phyloP scores from a whole-genome alignment of 2,329 filamentous ascomycete genomes.

The Diplocarpon rosae region DNA sequence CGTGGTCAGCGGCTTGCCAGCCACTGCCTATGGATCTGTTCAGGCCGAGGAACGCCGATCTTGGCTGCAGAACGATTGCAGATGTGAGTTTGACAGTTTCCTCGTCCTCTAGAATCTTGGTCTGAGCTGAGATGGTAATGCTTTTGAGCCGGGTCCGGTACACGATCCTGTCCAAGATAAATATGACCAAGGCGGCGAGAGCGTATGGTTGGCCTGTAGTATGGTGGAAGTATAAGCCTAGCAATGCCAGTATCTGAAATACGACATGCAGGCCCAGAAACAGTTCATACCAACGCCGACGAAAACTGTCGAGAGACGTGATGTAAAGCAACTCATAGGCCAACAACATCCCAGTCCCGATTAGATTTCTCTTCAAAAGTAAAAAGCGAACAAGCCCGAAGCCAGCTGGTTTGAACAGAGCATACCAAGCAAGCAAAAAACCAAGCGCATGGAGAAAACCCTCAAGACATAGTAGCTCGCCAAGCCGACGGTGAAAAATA shows the following conservation, averaged over 20 bases:
- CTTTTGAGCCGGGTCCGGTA: slow-evolving; percentile 45
- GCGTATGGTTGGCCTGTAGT: slow-evolving; percentile 41
- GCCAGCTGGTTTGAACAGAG: slow-evolving; percentile 37
- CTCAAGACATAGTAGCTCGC: slow-evolving; percentile 49
- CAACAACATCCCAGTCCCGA: slow-evolving; percentile 43
- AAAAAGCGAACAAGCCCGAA: slow-evolving; percentile 40
- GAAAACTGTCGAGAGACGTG: slow-evolving; percentile 48
- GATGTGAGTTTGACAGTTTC: slow-evolving; percentile 39
- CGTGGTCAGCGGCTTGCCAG: slow-evolving; percentile 51
- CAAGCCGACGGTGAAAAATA: slow-evolving; percentile 52
- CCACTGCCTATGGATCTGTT: slow-evolving; percentile 34
- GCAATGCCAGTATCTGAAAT: slow-evolving; percentile 43
- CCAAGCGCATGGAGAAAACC: slow-evolving; percentile 43
- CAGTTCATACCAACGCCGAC: slow-evolving; percentile 49
- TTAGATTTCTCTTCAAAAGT: slow-evolving; percentile 37
- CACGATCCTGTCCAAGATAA: slow-evolving; percentile 44
- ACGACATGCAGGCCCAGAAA: slow-evolving; percentile 49
- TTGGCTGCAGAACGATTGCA: slow-evolving; percentile 9
- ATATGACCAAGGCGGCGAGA: slow-evolving; percentile 40
- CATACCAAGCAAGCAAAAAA: slow-evolving; percentile 45
- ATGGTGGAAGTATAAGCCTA: slow-evolving; percentile 50
- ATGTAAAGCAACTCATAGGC: slow-evolving; percentile 52
- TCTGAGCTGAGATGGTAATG: slow-evolving; percentile 35
- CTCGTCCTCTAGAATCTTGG: slow-evolving; percentile 44
- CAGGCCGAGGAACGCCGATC: slow-evolving; percentile 3